phyloP scores from a whole-genome alignment of 2,329 filamentous ascomycete genomes.

The Fusarium equiseti region DNA sequence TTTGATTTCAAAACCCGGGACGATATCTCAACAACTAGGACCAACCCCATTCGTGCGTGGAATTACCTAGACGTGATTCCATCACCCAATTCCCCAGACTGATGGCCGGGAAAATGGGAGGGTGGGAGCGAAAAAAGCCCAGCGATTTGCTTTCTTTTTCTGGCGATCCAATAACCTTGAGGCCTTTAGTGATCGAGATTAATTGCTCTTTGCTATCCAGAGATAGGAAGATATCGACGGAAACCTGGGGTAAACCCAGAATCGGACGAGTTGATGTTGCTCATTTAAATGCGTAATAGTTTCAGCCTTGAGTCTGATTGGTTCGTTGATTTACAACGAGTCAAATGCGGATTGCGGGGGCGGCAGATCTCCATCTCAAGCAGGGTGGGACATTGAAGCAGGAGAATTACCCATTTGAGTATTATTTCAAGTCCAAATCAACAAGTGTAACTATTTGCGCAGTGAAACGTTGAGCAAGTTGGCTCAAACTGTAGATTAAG shows the following conservation, averaged over 20 bases:
- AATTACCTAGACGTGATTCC: slow-evolving; percentile 42
- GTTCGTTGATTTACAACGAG: slow-evolving; percentile 14
- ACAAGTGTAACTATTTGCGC: background rate
- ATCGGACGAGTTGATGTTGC: slow-evolving; percentile 38
- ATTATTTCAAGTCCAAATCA: background rate
- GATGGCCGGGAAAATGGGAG: slow-evolving; percentile 26
- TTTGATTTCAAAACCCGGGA: slow-evolving; percentile 35
- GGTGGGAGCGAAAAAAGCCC: slow-evolving; percentile 20
- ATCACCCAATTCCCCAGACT: slow-evolving; percentile 40
- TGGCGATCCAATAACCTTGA: slow-evolving; percentile 40
- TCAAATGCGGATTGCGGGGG: slow-evolving; percentile 42
- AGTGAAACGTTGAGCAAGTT: background rate
- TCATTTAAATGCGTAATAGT: slow-evolving; percentile 44
- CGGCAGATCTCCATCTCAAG: slow-evolving; percentile 43
- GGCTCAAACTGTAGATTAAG: background rate
- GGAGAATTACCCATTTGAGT: slow-evolving; percentile 13
- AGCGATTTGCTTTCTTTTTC: slow-evolving; percentile 29
- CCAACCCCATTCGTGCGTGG: slow-evolving; percentile 40
- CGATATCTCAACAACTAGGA: slow-evolving; percentile 27
- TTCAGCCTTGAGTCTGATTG: slow-evolving; percentile 27
- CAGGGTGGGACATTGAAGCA: slow-evolving; percentile 18
- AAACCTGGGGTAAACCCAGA: slow-evolving; percentile 45
- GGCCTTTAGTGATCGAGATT: slow-evolving; percentile 45
- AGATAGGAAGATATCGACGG: slow-evolving; percentile 44
- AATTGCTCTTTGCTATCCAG: slow-evolving; percentile 27